phyloP scores from a whole-genome alignment of 1,284 basidiomycete species.

The Marasmius oreades region DNA sequence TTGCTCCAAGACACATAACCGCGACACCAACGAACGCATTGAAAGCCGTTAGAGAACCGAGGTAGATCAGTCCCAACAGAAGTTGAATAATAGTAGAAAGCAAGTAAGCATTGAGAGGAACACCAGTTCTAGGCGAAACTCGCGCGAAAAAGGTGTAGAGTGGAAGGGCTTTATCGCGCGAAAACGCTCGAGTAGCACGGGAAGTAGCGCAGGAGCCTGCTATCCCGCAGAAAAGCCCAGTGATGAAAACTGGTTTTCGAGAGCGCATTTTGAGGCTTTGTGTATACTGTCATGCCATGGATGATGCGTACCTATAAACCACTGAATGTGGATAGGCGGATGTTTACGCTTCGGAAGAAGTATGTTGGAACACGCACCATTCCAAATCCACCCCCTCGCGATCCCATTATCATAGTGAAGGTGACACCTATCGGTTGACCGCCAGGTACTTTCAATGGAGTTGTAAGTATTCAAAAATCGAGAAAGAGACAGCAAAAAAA shows the following conservation, averaged over 20 bases:
- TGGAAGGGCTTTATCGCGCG: constrained; percentile 65
- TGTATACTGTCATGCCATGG: background rate
- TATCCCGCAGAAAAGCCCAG: constrained; percentile 53
- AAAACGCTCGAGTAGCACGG: constrained; percentile 70
- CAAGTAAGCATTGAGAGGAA: constrained; percentile 56
- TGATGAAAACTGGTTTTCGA: constrained; percentile 41
- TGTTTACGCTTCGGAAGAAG: constrained; percentile 25
- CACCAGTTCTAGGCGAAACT: constrained; percentile 39
- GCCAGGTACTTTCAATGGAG: constrained; percentile 39
- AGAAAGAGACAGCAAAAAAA: background rate
- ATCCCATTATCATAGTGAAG: constrained; percentile 63
- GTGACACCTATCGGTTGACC: constrained; percentile 66
- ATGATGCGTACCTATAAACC: background rate
- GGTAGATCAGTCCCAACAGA: constrained; percentile 51
- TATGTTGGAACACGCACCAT: constrained; percentile 44
- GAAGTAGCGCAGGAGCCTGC: constrained; percentile 64
- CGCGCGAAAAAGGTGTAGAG: constrained; percentile 48
- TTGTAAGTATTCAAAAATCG: background rate
- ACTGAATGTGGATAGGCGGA: background rate
- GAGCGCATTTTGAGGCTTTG: too few species aligned
- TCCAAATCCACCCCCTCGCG: constrained; percentile 60
- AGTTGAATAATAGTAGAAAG: constrained; percentile 52
- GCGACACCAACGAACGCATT: constrained; percentile 55
- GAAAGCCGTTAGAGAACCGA: constrained; percentile 53
- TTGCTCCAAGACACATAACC: constrained; percentile 52